Base-by-base conservation (phyloP, 352 stramenopile species). In the Phytophthora tubulina region DNA sequence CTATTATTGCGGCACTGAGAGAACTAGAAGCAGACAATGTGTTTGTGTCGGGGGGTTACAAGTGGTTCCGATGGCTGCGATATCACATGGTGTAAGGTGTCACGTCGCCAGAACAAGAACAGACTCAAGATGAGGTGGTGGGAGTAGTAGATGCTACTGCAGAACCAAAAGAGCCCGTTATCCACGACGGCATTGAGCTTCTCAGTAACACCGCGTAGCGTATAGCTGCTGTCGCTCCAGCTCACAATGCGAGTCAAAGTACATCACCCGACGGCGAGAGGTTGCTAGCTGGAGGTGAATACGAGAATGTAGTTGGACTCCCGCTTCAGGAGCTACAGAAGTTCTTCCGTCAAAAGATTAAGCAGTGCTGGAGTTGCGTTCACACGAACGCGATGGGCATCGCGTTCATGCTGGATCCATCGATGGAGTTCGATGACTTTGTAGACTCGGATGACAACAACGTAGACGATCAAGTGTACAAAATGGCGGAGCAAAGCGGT, bases 371-470 rank as follows among this genome's bases (percentile, higher is more conserved):
- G 48, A 55, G 31, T 31, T 55, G 39, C 48, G 15, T 55, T 17
- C 48, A 54, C 48, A 54, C 48, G 48, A 54, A 54, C 48, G 48
- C 48, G 1, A 54, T 54, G 48, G 3, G 4, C 31, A 38, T 54
- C 9, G 48, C 48, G 9, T 38, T 54, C 27, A 35, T 38, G 10
- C 33, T 57, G 32, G 51, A 58, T 33, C 51, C 17, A 33, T 6
- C 14, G 10, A 31, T 17, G 27, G 11, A 58, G 17, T 2, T 46
- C 10, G 15, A 58, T 4, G 33, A 58, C 11, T 58, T 58, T 21
- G 51, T 46, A 3, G 35, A 35, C 8, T 35, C n/a, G 3, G 35
- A 58, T n/a, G 33, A 48, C 35, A n/a, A 58, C 10, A 15, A 45
- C 9, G 51, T 46, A 10, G 51, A 46, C 3, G 36, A 58, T 2